These are phyloP conservation scores for Thymus mandschuricus DNA, from an alignment of 257 asterid species.

Conservation along the genomic window DNA sequence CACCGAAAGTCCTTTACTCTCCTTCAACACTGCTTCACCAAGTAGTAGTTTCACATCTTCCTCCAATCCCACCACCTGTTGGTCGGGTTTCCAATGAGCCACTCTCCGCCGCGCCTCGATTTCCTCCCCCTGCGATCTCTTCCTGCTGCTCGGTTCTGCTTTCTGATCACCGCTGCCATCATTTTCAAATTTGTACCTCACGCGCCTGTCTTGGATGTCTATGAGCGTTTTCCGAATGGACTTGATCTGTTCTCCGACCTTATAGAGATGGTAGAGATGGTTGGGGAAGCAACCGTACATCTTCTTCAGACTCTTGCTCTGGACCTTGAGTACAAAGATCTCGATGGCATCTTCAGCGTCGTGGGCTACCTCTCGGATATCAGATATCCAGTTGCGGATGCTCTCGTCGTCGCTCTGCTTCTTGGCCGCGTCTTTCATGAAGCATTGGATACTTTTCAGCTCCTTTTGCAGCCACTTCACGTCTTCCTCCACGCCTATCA, in stretches of 20 bases:
- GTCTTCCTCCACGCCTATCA: no score
- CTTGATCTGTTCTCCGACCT: background rate
- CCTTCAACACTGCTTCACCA: background rate
- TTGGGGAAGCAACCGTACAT: background rate
- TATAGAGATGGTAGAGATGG: background rate
- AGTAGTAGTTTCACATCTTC: slow-evolving; percentile 1
- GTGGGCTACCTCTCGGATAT: no score
- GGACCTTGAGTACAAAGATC: no score
- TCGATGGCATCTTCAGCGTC: no score
- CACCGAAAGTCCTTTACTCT: background rate
- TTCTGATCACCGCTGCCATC: background rate
- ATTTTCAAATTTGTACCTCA: no score
- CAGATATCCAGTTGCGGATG: no score
- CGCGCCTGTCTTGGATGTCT: no score
- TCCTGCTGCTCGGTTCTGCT: background rate
- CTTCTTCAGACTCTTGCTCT: no score
- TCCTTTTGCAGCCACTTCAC: no score
- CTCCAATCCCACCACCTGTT: slow-evolving; percentile 16
- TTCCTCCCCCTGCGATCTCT: background rate
- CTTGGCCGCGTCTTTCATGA: no score
- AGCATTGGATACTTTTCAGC: no score
- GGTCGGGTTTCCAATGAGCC: background rate
- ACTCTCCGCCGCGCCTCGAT: background rate
- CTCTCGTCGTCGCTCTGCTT: no score
- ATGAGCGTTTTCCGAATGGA: slow-evolving; percentile 5